Base-by-base conservation (phyloP, 768 basidiomycete species). In the Collybia sordida region DNA sequence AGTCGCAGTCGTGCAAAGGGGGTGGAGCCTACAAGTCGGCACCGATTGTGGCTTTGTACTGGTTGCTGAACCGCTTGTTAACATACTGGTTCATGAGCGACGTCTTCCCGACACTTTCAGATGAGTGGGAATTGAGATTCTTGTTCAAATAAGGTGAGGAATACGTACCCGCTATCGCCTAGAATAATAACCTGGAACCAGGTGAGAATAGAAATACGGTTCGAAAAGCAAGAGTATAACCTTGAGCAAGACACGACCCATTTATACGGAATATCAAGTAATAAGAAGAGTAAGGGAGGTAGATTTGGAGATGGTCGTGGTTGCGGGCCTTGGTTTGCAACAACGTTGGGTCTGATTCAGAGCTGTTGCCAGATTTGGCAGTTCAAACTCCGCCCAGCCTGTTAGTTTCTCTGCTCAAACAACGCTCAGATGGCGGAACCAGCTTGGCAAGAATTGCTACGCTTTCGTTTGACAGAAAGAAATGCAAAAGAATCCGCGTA, bases 1-100 rank as follows among this genome's bases (percentile, higher is more conserved):
- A 51, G 46, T 49, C 39, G 23, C 43, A 31, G 45, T 15, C 41
- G 31, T 48, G 45, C 50, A 53, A 40, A 42, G 38, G 57, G 50
- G 42, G 45, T 40, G 42, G 43, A 57, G 79, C 90, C 52, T 72
- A 93, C 91, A 95, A 95, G 81, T 95, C 93, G 52, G 93, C 93
- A 51, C 93, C 93, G 65, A 96, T 96, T 54, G 97, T 98, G 15
- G 97, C 97, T 75, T 98, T 98, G 82, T 99, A 99, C 74, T 98
- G 96, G 74, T 95, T 97, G 70, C 90, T 93, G 72, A 98, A 99
- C 54, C 97, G 89, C 72, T 98, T 98, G 83, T 98, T 98, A 57
- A 99, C 97, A 76, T 97, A 98, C 74, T 99, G 97, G 77, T 98
- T 98, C 97, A 99, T 99, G 62, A 99, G 88, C 23, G 96, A 98